Evolutionary conservation across 2,329 filamentous ascomycete genomes (phyloP), one percentile per base, ranked within the genome.

Genomic region (Zelopaecilomyces penicillatus): DNA sequence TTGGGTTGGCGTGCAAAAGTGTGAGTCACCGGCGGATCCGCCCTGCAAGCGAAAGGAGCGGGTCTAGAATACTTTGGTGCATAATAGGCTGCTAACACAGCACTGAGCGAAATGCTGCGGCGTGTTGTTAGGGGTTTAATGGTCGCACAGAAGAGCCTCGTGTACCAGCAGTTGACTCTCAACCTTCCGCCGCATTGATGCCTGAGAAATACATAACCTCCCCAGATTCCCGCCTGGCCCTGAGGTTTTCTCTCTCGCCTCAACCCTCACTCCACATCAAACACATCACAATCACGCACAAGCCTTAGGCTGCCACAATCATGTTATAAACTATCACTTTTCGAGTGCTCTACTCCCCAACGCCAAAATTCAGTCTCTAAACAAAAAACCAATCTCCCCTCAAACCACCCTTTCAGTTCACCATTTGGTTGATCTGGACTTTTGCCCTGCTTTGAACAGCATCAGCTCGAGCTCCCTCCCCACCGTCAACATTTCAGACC

Each of bases 391-490:
- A 54, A 55, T 65, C 70, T 59, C 74, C 68, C 69, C 73, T 74
- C 71, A 64, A 67, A 55, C 61, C 51, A 60, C 61, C 51, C 49
- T 52, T 60, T 63, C 61, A 67, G 61, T 56, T 75, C 76, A 75
- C 74, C 65, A 71, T 71, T 67, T 67, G 77, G 78, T 76, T 67
- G 76, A 78, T 61, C 79, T 85, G 82, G 83, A 83, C 78, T 80
- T 70, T 60, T 75, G 74, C 74, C 68, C 69, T 68, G 76, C 78
- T 74, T 67, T 70, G 64, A 59, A 61, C 61, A 73, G 71, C 73
- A 69, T 65, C 69, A 70, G 74, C 77, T 70, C 66, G 56, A 77
- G 74, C 78, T 76, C 70, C 50, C 41, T 42, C 69, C 64, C 62
- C 59, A 74, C 73, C 72, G 68, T 69, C 68, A 80, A 70, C 70